These are phyloP conservation scores for Starmerella stellata DNA, from an alignment of 805 yeast species.

Conservation along the genomic window DNA sequence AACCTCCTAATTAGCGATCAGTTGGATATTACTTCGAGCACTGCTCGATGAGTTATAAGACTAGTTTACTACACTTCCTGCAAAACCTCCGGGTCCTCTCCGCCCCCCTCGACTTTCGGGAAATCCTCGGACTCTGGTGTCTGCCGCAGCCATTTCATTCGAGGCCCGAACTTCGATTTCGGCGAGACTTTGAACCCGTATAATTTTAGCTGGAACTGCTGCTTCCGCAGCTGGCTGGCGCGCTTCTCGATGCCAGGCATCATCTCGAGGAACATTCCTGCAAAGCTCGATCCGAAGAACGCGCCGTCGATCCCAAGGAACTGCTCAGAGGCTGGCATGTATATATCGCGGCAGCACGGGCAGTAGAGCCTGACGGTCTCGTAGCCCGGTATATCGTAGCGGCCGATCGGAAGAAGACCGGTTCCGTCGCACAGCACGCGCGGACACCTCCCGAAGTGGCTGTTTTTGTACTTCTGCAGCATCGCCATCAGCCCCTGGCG, in stretches of 20 bases:
- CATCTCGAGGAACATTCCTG: conserved; percentile 78
- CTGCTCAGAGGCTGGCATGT: conserved; percentile 71
- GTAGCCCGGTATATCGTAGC: conserved; percentile 75
- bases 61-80: background rate
- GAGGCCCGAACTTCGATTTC: conserved; percentile 61
- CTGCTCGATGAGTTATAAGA: no score
- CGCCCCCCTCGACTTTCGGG: conserved; percentile 34
- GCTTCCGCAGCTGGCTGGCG: conserved; percentile 40
- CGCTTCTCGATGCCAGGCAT: conserved; percentile 79
- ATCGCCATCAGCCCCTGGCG: conserved; percentile 69
- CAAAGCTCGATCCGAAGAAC: conserved; percentile 88
- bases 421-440: conserved; percentile 76
- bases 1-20: no score
- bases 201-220: conserved; percentile 42
- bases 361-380: conserved; percentile 86
- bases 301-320: conserved; percentile 89
- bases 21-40: no score
- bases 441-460: conserved; percentile 83
- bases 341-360: conserved; percentile 84
- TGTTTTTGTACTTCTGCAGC: conserved; percentile 82
- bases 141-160: conserved; percentile 88
- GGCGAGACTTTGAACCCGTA: conserved; percentile 79
- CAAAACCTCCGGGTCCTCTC: conserved; percentile 4
- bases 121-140: conserved; percentile 41
- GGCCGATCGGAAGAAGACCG: conserved; percentile 79